A percentile compares a stretch with the other conserved stretches of the same genome.
Evolutionary conservation across 495 filamentous ascomycete species (phyloP).

Genomic region (Stereocaulon alpinum): DNA sequence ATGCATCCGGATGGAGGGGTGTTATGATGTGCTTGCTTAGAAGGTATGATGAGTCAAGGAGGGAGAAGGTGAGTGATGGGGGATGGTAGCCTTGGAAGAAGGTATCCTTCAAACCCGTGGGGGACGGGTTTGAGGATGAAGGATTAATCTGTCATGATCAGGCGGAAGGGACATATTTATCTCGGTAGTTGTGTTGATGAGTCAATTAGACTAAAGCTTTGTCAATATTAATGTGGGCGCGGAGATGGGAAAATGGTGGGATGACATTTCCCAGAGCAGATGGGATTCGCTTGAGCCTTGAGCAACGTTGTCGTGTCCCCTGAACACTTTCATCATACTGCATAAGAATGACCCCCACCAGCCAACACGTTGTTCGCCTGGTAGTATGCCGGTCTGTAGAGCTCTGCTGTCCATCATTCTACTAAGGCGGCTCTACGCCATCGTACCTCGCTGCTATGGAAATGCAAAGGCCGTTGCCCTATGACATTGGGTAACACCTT

Average conservation of each 20-base stretch:
- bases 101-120: conserved; percentile 33
- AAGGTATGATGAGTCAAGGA: neutral
- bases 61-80: neutral
- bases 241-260: conserved; percentile 3
- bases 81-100: neutral
- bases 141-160: conserved; percentile 22
- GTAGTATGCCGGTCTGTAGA: neutral
- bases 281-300: conserved; percentile 5
- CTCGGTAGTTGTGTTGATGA: neutral
- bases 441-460: neutral
- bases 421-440: conserved; percentile 7
- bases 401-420: neutral
- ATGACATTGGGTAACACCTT: neutral
- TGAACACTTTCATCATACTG: conserved; percentile 1
- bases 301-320: neutral
- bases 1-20: neutral
- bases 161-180: conserved; percentile 16
- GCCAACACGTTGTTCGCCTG: neutral
- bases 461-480: neutral
- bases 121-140: conserved; percentile 36
- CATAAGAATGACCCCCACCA: neutral
- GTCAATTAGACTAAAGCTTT: conserved; percentile 13
- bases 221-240: conserved; percentile 6
- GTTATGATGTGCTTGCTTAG: neutral
- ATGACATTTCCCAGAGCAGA: conserved; percentile 3